phyloP scores from a whole-genome alignment of 306 rosid species.

The Crotalaria pallida region DNA sequence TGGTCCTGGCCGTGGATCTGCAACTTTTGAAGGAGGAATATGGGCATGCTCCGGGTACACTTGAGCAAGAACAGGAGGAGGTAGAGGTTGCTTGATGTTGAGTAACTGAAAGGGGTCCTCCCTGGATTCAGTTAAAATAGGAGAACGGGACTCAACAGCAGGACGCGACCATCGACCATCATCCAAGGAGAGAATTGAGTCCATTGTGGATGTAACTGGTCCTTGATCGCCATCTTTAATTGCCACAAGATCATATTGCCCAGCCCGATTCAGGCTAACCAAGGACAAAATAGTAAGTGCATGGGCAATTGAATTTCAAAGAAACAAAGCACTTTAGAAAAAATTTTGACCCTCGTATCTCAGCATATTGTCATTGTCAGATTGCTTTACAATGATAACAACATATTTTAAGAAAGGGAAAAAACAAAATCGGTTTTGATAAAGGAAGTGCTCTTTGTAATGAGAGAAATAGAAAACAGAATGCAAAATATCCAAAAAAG shows the following conservation, averaged over 20 bases:
- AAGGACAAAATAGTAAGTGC: constrained; percentile 24
- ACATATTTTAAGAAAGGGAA: not conserved
- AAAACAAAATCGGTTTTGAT: not conserved
- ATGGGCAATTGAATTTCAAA: constrained; percentile 25
- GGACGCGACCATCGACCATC: constrained; percentile 71
- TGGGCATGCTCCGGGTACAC: constrained; percentile 48
- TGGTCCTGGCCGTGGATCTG: constrained; percentile 97
- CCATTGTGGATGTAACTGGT: constrained; percentile 57
- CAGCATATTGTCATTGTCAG: constrained; percentile 1
- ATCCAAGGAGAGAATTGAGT: constrained; percentile 80
- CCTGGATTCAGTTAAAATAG: constrained; percentile 43
- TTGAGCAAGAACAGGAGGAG: constrained; percentile 93
- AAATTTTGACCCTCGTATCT: not conserved
- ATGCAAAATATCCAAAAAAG: not conserved
- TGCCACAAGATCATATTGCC: constrained; percentile 59
- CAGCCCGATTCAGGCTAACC: constrained; percentile 68
- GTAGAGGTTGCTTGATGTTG: constrained; percentile 72
- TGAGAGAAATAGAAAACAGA: constrained; percentile 6
- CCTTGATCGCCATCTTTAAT: constrained; percentile 54
- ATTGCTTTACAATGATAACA: constrained; percentile 2
- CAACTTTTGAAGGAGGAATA: constrained; percentile 90
- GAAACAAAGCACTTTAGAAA: constrained; percentile 2
- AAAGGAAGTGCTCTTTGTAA: not conserved
- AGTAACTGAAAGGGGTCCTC: constrained; percentile 58
- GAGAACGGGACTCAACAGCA: constrained; percentile 46